These are phyloP conservation scores for Nasturtium officinale DNA, from an alignment of 345 rosid species.

Conservation along the genomic window DNA sequence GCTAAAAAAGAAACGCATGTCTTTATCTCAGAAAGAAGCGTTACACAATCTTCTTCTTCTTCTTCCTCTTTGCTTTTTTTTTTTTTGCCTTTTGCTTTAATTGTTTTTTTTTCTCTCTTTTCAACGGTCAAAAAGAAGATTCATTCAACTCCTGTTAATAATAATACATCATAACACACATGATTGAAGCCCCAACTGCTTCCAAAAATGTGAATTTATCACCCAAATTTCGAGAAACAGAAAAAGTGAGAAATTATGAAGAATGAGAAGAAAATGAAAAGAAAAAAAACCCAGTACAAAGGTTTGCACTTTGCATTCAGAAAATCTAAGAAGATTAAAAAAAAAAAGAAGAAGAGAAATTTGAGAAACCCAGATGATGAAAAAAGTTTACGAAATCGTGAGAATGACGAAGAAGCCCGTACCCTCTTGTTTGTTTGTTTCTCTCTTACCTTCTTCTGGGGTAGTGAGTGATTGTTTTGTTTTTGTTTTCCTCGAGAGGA, in stretches of 20 bases:
- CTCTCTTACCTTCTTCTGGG: constrained; percentile 33
- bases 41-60: constrained; percentile 35
- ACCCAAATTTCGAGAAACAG: constrained; percentile 32
- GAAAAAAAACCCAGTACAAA: constrained; percentile 14
- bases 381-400: constrained; percentile 28
- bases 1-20: constrained; percentile 29
- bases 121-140: constrained; percentile 47
- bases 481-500: neutral
- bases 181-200: constrained; percentile 35
- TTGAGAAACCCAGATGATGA: constrained; percentile 42
- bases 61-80: neutral
- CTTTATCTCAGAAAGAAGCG: constrained; percentile 37
- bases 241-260: constrained; percentile 32
- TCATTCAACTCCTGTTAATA: constrained; percentile 33
- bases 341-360: constrained; percentile 37
- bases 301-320: constrained; percentile 25
- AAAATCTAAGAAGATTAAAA: constrained; percentile 19
- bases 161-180: constrained; percentile 42
- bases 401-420: constrained; percentile 38
- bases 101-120: constrained; percentile 15
- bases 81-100: constrained; percentile 17
- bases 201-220: constrained; percentile 21
- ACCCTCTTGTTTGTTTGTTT: constrained; percentile 32
- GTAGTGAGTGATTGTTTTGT: constrained; percentile 39
- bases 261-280: neutral